These are phyloP conservation scores for Hawksworthiomyces lignivorus DNA, from an alignment of 2,329 filamentous ascomycete genomes.

Conservation along the genomic window DNA sequence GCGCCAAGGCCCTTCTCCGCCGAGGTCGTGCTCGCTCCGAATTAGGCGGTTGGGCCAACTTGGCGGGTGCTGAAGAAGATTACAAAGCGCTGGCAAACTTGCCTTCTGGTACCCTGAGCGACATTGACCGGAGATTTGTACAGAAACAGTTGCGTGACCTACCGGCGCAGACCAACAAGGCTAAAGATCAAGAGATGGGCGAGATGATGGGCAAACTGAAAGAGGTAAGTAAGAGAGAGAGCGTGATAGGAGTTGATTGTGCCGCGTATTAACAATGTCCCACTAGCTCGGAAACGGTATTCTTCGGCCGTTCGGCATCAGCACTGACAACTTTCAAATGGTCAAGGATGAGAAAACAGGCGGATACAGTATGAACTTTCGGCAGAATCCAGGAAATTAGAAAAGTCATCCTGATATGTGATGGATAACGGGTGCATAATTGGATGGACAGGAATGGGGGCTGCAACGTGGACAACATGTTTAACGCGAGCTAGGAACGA, in stretches of 20 bases:
- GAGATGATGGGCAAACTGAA: conserved; percentile 99
- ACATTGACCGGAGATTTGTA: conserved; percentile 61
- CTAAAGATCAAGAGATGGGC: conserved; percentile 78
- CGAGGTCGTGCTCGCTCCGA: conserved; percentile 66
- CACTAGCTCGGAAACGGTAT: conserved; percentile 75
- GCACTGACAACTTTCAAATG: conserved; percentile 92
- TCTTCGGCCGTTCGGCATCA: conserved; percentile 85
- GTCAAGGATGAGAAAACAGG: conserved; percentile 82
- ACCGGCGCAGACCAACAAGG: conserved; percentile 62
- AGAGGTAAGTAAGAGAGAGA: conserved; percentile 57
- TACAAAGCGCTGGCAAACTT: conserved; percentile 57
- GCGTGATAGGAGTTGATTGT: too few species aligned
- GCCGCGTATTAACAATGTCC: too few species aligned
- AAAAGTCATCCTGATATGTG: too few species aligned
- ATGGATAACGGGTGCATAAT: too few species aligned
- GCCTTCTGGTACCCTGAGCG: conserved; percentile 41
- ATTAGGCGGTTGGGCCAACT: conserved; percentile 67
- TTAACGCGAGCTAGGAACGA: too few species aligned
- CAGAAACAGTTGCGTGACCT: conserved; percentile 57
- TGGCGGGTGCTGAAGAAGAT: conserved; percentile 72
- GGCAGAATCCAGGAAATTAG: background rate
- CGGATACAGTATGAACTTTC: conserved; percentile 89
- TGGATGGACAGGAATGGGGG: too few species aligned
- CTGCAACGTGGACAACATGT: too few species aligned
- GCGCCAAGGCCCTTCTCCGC: conserved; percentile 74